phyloP scores from a whole-genome alignment of 169 alveolate species.

The Eimeria zaria region DNA sequence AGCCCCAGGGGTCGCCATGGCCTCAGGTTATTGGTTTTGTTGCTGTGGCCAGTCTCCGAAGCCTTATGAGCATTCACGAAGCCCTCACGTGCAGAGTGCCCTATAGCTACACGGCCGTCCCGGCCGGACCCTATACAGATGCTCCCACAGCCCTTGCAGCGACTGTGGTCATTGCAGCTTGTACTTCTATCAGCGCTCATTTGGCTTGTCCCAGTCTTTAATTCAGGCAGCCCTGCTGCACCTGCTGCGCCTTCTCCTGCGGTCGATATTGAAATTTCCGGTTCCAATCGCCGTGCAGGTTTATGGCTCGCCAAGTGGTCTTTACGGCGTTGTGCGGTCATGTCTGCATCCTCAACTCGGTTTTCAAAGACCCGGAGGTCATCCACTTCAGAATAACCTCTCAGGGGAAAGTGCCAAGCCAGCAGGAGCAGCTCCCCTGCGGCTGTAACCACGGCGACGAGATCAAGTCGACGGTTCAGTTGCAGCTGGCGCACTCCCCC shows the following conservation, averaged over 20 bases:
- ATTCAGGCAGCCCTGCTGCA: not conserved
- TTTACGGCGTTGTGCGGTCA: not conserved
- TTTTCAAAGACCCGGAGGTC: not conserved
- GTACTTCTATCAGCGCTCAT: not conserved
- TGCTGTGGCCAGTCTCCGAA: not conserved
- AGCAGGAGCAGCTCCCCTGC: constrained; percentile 66
- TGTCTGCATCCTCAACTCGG: not conserved
- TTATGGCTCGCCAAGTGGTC: not conserved
- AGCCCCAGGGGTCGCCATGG: constrained; percentile 61
- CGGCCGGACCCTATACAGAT: constrained; percentile 21
- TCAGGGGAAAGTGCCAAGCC: constrained; percentile 76
- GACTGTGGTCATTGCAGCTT: constrained; percentile 5
- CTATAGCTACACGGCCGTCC: constrained; percentile 56
- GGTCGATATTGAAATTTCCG: not conserved
- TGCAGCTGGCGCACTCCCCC: constrained; percentile 65
- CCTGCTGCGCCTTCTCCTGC: not conserved
- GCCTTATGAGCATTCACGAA: not conserved
- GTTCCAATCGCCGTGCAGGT: not conserved
- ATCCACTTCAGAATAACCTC: constrained; percentile 6
- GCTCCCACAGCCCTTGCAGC: constrained; percentile 58
- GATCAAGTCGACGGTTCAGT: constrained; percentile 47
- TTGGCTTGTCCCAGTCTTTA: not conserved
- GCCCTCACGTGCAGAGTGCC: constrained; percentile 21
- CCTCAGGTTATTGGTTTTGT: not conserved
- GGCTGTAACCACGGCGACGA: constrained; percentile 78